phyloP scores from a whole-genome alignment of 2,329 filamentous ascomycete species.

The Thermoascus crustaceus region DNA sequence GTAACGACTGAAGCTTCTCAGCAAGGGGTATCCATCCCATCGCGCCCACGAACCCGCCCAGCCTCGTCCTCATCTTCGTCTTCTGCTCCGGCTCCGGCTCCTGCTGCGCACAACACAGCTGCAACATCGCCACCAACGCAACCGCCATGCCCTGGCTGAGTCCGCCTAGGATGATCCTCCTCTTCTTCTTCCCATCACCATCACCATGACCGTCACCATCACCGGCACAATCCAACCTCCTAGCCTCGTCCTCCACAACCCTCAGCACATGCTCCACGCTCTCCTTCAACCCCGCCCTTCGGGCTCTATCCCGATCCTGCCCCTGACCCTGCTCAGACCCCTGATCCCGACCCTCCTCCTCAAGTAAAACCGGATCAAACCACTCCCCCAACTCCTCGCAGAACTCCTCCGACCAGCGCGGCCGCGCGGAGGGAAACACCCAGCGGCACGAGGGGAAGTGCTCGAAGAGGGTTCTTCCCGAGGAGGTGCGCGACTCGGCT shows the following conservation, averaged over 20 bases:
- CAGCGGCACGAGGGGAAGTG: constrained; percentile 9
- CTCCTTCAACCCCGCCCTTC: constrained; percentile 6
- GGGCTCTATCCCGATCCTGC: too few relatives aligned
- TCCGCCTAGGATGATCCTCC: constrained; percentile 9
- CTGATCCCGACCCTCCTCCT: constrained; percentile 5
- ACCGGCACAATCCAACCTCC: constrained; percentile 4
- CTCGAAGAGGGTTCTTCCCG: constrained; percentile 6
- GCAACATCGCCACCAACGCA: constrained; percentile 8
- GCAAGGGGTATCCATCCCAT: constrained; percentile 10
- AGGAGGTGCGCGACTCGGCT: constrained; percentile 1
- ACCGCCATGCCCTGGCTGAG: constrained; percentile 11
- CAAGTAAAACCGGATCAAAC: constrained; percentile 7
- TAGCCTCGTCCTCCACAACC: constrained; percentile 10
- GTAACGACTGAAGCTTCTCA: constrained; percentile 3
- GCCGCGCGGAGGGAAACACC: constrained; percentile 9
- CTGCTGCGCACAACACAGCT: constrained; percentile 8
- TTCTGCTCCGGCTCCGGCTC: too few relatives aligned
- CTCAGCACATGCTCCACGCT: constrained; percentile 7
- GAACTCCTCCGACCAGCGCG: constrained; percentile 5
- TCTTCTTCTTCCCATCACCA: too few relatives aligned
- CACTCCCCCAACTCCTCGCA: constrained; percentile 7
- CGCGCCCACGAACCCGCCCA: constrained; percentile 9
- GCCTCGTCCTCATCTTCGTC: too few relatives aligned
- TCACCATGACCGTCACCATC: too few relatives aligned
- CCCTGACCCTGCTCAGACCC: too few relatives aligned